Percentiles rank a stretch among this genome's conserved stretches.
Conservation (phyloP, 202 grass and related monocot species). For the Schoenoplectus tabernaemontani region DNA sequence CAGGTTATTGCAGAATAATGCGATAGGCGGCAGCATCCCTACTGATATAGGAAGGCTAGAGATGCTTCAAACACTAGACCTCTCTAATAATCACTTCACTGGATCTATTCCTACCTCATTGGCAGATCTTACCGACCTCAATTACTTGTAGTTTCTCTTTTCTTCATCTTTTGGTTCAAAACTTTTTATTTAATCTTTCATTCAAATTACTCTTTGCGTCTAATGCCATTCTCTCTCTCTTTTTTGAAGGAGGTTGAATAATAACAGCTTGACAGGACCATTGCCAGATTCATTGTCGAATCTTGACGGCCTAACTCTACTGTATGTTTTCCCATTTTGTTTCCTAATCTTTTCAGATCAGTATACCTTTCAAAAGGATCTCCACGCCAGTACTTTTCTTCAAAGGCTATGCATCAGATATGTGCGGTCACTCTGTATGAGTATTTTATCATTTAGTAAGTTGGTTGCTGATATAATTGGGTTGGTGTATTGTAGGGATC, state of each 20-base stretch:
- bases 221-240: constrained; percentile 6
- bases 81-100: constrained; percentile 74
- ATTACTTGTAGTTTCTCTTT: constrained; percentile 63
- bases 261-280: constrained; percentile 82
- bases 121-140: constrained; percentile 62
- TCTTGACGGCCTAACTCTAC: constrained; percentile 67
- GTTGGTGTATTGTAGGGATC: constrained; percentile 42
- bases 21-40: constrained; percentile 65
- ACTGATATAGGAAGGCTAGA: constrained; percentile 55
- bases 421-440: not conserved
- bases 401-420: not conserved
- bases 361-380: not conserved
- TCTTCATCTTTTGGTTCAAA: constrained; percentile 2
- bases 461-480: constrained; percentile 17
- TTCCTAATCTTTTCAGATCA: constrained; percentile 4
- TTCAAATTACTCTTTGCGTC: not conserved
- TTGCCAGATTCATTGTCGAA: constrained; percentile 71
- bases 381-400: not conserved
- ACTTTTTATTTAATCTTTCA: not conserved
- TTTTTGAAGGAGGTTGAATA: constrained; percentile 69
- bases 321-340: constrained; percentile 42
- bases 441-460: not conserved
- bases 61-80: constrained; percentile 79
- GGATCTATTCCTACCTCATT: constrained; percentile 69
- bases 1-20: constrained; percentile 94